Conservation (phyloP, 163 green algal species). For the Chlorella variabilis region DNA sequence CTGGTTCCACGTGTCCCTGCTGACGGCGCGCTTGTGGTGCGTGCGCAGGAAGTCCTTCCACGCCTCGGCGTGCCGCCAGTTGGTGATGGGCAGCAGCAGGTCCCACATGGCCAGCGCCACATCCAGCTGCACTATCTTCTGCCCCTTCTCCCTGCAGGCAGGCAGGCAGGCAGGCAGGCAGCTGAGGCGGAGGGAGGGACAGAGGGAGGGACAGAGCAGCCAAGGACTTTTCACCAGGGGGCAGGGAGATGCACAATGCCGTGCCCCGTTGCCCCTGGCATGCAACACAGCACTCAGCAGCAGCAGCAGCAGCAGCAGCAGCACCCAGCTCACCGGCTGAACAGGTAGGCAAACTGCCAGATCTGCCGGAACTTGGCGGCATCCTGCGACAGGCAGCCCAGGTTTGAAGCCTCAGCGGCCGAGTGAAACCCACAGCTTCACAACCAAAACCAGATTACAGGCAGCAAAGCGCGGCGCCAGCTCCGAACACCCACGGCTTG, state of each 20-base stretch:
- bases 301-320: neutral
- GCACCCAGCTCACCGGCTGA: conserved; percentile 64
- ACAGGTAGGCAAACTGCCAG: conserved; percentile 93
- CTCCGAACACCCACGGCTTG: neutral
- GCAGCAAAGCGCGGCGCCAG: no score
- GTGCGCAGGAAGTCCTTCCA: conserved; percentile 88
- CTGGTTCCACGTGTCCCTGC: conserved; percentile 93
- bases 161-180: no score
- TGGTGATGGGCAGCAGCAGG: conserved; percentile 53
- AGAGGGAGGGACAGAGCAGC: no score
- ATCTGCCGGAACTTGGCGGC: conserved; percentile 84
- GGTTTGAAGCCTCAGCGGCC: no score
- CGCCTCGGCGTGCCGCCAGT: conserved; percentile 81
- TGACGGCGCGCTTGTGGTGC: conserved; percentile 89
- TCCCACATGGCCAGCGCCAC: conserved; percentile 81
- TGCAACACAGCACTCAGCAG: no score
- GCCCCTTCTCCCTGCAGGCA: conserved; percentile 73
- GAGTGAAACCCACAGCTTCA: no score
- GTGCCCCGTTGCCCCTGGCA: no score
- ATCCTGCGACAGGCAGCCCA: conserved; percentile 32
- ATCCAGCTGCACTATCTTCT: conserved; percentile 94
- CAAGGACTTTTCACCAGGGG: no score
- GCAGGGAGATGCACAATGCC: no score
- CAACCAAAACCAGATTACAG: no score
- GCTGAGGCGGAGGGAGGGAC: no score